Evolutionary conservation across 1,139 yeast species (phyloP), one percentile per base, ranked within the genome.

Genomic region (Tardiomyces digboiensis): DNA sequence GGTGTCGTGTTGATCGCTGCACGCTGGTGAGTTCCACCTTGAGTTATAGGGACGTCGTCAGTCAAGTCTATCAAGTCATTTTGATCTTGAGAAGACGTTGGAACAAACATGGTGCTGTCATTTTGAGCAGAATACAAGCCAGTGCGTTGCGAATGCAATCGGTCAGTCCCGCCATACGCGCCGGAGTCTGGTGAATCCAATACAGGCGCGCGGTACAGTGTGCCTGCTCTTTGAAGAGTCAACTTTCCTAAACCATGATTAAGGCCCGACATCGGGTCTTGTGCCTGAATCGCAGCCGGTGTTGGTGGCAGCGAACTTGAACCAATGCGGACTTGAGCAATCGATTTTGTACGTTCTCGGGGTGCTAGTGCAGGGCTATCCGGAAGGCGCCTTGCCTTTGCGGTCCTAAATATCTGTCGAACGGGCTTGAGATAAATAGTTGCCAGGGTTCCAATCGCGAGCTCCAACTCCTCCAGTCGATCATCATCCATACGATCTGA

Each of bases 401-500:
- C 75, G 38, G 76, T 65, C 38, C 95, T 67, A 66, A 89, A 88
- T 1, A 89, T 88, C 52, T 78, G 85, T 20, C 75, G 74, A 5
- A 86, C 82, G 0, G 97, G 95, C 54, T 87, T 85, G 52, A 88
- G 67, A 56, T 88, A 89, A 21, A 89, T 79, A 0, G 95, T 82
- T 0, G 95, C 89, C 44, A 89, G 66, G 0, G 88, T 70, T 1
- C 97, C 97, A 37, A 89, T 79, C 50, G 78, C 80, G 51, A 89
- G 68, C 54, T 86, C 95, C 44, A 89, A 67, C 57, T 89, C 97
- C 54, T 86, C 94, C 40, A 88, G 62, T 12, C 83, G 74, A 1
- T 66, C 66, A 1, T 85, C 81, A 50, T 86, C 91, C 49, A 88
- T 69, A 46, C 76, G 76, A 42, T 85, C 91, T 44, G 80, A 80